These are phyloP conservation scores for Pseudozyma hubeiensis DNA, from an alignment of 1,284 basidiomycete species.

Conservation along the genomic window DNA sequence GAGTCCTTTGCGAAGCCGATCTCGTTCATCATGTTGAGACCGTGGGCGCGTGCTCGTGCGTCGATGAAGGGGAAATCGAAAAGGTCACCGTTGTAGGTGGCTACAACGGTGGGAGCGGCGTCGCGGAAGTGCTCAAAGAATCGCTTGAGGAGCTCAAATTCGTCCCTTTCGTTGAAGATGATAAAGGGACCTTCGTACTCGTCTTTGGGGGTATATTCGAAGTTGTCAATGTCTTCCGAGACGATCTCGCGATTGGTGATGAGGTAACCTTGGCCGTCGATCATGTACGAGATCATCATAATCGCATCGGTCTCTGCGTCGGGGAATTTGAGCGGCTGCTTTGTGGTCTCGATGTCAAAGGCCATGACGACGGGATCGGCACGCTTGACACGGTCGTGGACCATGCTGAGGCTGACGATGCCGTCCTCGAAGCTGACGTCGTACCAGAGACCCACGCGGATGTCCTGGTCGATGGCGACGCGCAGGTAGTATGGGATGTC, in stretches of 20 bases:
- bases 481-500: constrained; percentile 98
- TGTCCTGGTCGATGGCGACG: constrained; percentile 97
- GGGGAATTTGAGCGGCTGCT: constrained; percentile 97
- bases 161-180: constrained; percentile 93
- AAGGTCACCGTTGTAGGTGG: constrained; percentile 98
- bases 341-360: constrained; percentile 98
- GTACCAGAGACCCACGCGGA: constrained; percentile 98
- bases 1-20: constrained; percentile 90
- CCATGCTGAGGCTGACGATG: constrained; percentile 79
- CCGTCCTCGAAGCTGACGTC: constrained; percentile 82
- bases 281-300: constrained; percentile 99
- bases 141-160: constrained; percentile 77
- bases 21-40: constrained; percentile 95
- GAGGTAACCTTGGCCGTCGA: constrained; percentile 94
- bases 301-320: constrained; percentile 96
- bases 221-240: constrained; percentile 96
- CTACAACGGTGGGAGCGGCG: constrained; percentile 93
- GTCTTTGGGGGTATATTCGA: constrained; percentile 98
- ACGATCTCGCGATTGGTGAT: constrained; percentile 99
- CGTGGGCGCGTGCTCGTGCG: constrained; percentile 85
- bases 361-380: constrained; percentile 99
- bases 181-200: constrained; percentile 98
- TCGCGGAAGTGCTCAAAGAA: constrained; percentile 96
- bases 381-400: constrained; percentile 91
- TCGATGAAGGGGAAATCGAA: constrained; percentile 99